Conservation (phyloP, 148 eudicot species). For the Camellia lanceoleosa region DNA sequence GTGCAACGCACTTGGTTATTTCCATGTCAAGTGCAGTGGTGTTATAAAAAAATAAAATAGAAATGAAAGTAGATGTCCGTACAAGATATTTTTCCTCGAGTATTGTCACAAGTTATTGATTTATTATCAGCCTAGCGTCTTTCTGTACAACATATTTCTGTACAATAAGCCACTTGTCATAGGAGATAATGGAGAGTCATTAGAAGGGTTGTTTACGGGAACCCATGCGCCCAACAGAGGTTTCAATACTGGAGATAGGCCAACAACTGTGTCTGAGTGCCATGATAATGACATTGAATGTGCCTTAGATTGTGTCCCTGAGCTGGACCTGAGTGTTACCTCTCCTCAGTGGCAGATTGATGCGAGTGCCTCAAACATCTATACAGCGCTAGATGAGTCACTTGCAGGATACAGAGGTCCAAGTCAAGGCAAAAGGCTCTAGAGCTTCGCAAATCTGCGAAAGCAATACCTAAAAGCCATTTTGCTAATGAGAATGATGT, state of each 20-base stretch:
- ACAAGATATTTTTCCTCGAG: background rate
- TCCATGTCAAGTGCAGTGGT: background rate
- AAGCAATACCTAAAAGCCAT: constrained; percentile 38
- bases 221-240: constrained; percentile 33
- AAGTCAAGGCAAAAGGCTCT: constrained; percentile 88
- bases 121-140: background rate
- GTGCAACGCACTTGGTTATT: background rate
- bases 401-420: constrained; percentile 65
- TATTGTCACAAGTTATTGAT: background rate
- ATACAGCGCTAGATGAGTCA: constrained; percentile 46
- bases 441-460: constrained; percentile 69
- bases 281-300: constrained; percentile 24
- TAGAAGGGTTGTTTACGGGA: constrained; percentile 31
- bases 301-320: constrained; percentile 24
- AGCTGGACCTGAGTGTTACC: constrained; percentile 31
- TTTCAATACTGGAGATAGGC: constrained; percentile 30
- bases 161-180: constrained; percentile 28
- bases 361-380: constrained; percentile 27
- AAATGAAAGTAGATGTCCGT: background rate
- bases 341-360: constrained; percentile 55
- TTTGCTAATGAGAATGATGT: constrained; percentile 25
- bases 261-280: constrained; percentile 20
- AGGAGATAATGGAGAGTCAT: constrained; percentile 29
- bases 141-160: no score
- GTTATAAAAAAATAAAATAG: background rate